Evolutionary conservation across 257 asterid genomes (phyloP).

Genomic region (Solanum clarkiae): DNA sequence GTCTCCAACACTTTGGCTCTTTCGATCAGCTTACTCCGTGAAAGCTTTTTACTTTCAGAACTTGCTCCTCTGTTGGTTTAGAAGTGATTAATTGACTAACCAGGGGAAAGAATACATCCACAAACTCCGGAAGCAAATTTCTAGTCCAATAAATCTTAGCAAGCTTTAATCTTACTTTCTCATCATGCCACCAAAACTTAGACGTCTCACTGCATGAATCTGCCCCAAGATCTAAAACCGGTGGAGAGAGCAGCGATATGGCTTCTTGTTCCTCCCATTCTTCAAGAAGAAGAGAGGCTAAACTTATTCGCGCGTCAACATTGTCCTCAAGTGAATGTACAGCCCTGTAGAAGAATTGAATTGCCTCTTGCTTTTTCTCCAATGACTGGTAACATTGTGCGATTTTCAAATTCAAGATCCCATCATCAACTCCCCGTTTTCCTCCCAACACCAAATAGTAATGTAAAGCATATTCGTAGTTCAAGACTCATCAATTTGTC

Average conservation of each 20-base stretch:
- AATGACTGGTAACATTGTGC: neutral
- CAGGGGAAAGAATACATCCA: neutral
- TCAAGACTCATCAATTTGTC: neutral
- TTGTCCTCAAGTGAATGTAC: neutral
- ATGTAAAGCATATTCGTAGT: neutral
- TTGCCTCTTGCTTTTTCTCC: neutral
- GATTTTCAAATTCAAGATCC: neutral
- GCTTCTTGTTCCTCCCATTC: slow-evolving; percentile 1
- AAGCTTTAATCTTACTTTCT: neutral
- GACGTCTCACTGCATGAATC: neutral
- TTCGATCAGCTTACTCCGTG: neutral
- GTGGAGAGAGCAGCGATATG: slow-evolving; percentile 5
- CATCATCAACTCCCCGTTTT: neutral
- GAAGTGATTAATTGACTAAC: neutral
- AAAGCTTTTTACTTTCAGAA: neutral
- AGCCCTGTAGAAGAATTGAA: slow-evolving; percentile 1
- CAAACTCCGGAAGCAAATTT: neutral
- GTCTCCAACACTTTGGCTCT: neutral
- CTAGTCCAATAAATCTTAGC: neutral
- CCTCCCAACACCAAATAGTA: neutral
- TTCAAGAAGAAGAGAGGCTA: slow-evolving; percentile 8
- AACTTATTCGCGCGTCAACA: neutral
- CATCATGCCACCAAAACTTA: slow-evolving; percentile 2
- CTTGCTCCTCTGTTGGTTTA: neutral
- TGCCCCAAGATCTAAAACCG: neutral